Percentiles rank a stretch among this genome's conserved stretches.
These are phyloP conservation scores for Cutaneotrichosporon cutaneum DNA, from an alignment of 1,284 basidiomycete species.

Conservation along the genomic window DNA sequence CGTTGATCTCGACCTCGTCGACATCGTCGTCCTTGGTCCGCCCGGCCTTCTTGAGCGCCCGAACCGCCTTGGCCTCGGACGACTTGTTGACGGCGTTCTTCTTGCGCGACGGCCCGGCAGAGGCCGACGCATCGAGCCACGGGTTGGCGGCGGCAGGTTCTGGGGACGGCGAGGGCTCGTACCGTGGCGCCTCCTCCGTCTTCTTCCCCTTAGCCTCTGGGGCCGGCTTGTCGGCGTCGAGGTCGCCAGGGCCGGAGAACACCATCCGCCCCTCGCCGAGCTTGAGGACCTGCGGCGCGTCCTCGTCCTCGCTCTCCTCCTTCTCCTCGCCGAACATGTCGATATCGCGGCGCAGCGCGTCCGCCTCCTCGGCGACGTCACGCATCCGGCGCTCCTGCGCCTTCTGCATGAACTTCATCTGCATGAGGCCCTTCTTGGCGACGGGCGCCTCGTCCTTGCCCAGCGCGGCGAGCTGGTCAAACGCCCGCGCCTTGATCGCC, in stretches of 20 bases:
- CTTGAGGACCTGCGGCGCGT: slow-evolving; percentile 41
- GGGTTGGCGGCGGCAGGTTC: slow-evolving; percentile 59
- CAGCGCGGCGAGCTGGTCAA: slow-evolving; percentile 67
- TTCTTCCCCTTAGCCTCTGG: neutral
- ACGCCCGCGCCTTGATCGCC: slow-evolving; percentile 64
- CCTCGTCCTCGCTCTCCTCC: slow-evolving; percentile 56
- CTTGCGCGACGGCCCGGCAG: slow-evolving; percentile 59
- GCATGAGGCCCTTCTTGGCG: slow-evolving; percentile 63
- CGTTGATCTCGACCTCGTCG: slow-evolving; percentile 77
- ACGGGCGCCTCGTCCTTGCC: slow-evolving; percentile 48
- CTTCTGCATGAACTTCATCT: slow-evolving; percentile 96
- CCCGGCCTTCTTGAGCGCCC: slow-evolving; percentile 66
- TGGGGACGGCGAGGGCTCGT: slow-evolving; percentile 9
- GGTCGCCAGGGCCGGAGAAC: slow-evolving; percentile 47
- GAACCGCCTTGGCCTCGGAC: slow-evolving; percentile 63
- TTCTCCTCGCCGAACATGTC: slow-evolving; percentile 53
- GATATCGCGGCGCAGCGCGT: slow-evolving; percentile 70
- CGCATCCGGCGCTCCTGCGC: slow-evolving; percentile 68
- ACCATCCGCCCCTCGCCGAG: slow-evolving; percentile 57
- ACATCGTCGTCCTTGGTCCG: slow-evolving; percentile 62
- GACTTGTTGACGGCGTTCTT: slow-evolving; percentile 69
- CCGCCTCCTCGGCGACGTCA: slow-evolving; percentile 62
- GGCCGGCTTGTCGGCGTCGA: neutral
- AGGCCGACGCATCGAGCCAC: slow-evolving; percentile 62
- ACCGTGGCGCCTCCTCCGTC: neutral